These are phyloP conservation scores for Solanum commersonii DNA, from an alignment of 257 asterid species.

Conservation along the genomic window DNA sequence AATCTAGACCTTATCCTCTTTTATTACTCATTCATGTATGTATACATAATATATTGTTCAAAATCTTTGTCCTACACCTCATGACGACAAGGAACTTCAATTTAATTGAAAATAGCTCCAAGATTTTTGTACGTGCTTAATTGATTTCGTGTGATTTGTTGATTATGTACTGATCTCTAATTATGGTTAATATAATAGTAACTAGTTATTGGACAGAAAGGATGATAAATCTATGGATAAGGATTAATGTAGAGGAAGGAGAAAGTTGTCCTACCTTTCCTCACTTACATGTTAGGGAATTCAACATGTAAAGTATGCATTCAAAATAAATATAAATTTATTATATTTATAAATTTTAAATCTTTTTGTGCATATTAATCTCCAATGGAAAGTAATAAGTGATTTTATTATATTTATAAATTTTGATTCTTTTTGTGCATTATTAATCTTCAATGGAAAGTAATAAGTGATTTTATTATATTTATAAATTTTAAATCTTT, in stretches of 20 bases:
- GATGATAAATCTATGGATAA: not conserved
- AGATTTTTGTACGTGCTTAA: not conserved
- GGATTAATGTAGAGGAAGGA: not conserved
- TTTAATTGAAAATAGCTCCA: not conserved
- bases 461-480: too few relatives aligned
- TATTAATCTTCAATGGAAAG: too few relatives aligned
- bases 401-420: too few relatives aligned
- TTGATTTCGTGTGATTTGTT: not conserved
- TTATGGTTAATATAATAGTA: not conserved
- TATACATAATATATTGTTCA: not conserved
- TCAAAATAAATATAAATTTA: too few relatives aligned
- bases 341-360: too few relatives aligned
- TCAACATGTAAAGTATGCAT: not conserved
- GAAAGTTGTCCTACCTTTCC: not conserved
- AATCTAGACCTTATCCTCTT: not conserved
- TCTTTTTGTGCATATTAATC: not conserved
- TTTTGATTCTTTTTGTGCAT: too few relatives aligned
- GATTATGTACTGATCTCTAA: not conserved
- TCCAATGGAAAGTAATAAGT: too few relatives aligned
- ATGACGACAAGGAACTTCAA: not conserved
- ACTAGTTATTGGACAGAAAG: not conserved
- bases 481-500: too few relatives aligned
- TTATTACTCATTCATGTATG: not conserved
- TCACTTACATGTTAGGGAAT: not conserved
- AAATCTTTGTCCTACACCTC: not conserved